phyloP scores from a whole-genome alignment of 2,329 filamentous ascomycete genomes.

The Leptographium lundbergii region DNA sequence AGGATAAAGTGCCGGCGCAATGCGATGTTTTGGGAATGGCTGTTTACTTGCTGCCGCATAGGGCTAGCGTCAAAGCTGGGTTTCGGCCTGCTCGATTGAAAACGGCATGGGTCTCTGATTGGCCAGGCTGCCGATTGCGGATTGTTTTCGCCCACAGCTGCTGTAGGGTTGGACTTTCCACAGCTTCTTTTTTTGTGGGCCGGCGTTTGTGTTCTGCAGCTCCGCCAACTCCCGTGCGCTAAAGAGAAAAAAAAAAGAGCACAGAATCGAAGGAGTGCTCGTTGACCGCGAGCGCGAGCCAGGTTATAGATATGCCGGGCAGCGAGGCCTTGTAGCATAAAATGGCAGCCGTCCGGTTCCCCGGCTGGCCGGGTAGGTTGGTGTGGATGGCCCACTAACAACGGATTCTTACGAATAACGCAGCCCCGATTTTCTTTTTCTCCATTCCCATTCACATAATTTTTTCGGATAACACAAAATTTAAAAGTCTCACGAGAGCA shows the following conservation, averaged over 20 bases:
- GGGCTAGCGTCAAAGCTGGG: neutral
- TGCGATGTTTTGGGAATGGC: neutral
- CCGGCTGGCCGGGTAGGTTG: conserved; percentile 3
- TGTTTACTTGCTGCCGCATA: conserved; percentile 1
- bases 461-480: conserved; percentile 7
- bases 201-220: neutral
- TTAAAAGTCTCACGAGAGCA: conserved; percentile 10
- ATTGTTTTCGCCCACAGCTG: conserved; percentile 3
- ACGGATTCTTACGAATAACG: neutral
- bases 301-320: neutral
- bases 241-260: neutral
- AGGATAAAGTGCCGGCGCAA: neutral
- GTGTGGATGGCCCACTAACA: neutral
- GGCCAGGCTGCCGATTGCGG: neutral
- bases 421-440: conserved; percentile 7
- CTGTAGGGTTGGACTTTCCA: neutral
- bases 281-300: neutral
- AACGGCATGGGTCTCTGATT: neutral
- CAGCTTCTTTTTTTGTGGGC: neutral
- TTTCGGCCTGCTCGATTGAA: neutral
- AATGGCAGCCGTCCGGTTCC: conserved; percentile 5
- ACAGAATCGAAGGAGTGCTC: neutral
- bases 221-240: conserved; percentile 3
- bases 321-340: neutral
- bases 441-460: conserved; percentile 1